Evolutionary conservation across 345 rosid genomes (phyloP).

Genomic region (Brassica incana): DNA sequence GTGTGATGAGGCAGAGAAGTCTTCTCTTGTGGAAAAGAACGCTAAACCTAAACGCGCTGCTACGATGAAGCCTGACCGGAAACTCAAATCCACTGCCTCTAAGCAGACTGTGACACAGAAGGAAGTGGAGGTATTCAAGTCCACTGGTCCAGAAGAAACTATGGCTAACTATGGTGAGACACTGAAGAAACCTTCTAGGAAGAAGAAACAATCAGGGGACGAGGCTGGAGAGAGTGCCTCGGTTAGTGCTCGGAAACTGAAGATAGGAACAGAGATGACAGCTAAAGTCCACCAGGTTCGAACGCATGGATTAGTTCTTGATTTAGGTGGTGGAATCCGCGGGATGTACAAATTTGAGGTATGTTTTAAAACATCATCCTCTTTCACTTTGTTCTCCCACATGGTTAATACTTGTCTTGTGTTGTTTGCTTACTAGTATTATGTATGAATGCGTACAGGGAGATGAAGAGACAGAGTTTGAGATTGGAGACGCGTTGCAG

Average conservation of each 20-base stretch:
- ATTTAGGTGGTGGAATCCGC: constrained; percentile 84
- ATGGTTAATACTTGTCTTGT: background rate
- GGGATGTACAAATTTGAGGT: constrained; percentile 93
- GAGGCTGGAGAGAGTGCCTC: constrained; percentile 32
- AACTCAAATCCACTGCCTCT: constrained; percentile 31
- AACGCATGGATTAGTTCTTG: constrained; percentile 78
- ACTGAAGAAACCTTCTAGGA: constrained; percentile 27
- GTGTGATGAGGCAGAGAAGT: constrained; percentile 80
- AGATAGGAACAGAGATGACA: constrained; percentile 61
- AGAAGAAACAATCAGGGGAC: constrained; percentile 26
- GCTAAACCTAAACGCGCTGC: constrained; percentile 23
- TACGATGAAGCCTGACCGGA: constrained; percentile 14
- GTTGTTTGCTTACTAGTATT: constrained; percentile 4
- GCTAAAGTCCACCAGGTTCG: constrained; percentile 74
- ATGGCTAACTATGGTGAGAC: constrained; percentile 2
- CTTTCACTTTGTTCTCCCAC: background rate
- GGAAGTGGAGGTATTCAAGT: constrained; percentile 14
- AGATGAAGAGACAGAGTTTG: constrained; percentile 46
- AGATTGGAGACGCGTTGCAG: constrained; percentile 57
- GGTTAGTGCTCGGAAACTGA: constrained; percentile 50
- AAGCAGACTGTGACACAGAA: constrained; percentile 29
- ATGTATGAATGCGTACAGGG: constrained; percentile 41
- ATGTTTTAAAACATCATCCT: constrained; percentile 7
- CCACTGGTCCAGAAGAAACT: constrained; percentile 11
- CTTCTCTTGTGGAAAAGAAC: constrained; percentile 39